Percentiles rank a stretch among this genome's conserved stretches.
Conservation (phyloP, 495 filamentous ascomycete species). For the Aspergillus steynii region DNA sequence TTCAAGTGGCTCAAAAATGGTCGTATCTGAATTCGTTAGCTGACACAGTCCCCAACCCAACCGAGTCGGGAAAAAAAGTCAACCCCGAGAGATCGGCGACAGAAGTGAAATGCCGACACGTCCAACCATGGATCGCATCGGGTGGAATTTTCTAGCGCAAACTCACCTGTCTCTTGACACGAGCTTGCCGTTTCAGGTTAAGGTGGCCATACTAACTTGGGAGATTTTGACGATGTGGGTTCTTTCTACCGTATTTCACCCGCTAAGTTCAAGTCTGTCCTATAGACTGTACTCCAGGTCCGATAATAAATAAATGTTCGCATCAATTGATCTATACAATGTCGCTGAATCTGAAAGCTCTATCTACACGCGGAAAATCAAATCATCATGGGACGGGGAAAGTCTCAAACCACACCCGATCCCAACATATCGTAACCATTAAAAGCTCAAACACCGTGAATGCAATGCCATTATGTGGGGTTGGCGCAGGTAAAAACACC, state of each 20-base stretch:
- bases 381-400: conserved; percentile 2
- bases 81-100: no score
- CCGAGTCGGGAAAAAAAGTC: no score
- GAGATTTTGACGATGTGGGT: not conserved
- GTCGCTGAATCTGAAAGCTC: not conserved
- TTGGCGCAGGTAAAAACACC: conserved; percentile 46
- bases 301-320: not conserved
- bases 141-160: not conserved
- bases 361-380: not conserved
- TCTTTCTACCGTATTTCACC: not conserved
- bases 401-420: not conserved
- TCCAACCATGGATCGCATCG: not conserved
- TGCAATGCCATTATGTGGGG: conserved; percentile 13
- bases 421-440: not conserved
- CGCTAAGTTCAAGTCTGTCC: no score
- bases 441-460: not conserved
- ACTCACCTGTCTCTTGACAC: not conserved
- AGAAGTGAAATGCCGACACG: no score
- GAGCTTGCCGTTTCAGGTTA: not conserved
- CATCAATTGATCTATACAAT: not conserved
- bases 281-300: no score
- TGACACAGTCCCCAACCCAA: no score
- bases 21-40: no score
- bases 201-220: not conserved
- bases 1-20: no score